Base-by-base conservation (phyloP, 225 moss, liverwort and hornwort species). In the Marchantia paleacea region DNA sequence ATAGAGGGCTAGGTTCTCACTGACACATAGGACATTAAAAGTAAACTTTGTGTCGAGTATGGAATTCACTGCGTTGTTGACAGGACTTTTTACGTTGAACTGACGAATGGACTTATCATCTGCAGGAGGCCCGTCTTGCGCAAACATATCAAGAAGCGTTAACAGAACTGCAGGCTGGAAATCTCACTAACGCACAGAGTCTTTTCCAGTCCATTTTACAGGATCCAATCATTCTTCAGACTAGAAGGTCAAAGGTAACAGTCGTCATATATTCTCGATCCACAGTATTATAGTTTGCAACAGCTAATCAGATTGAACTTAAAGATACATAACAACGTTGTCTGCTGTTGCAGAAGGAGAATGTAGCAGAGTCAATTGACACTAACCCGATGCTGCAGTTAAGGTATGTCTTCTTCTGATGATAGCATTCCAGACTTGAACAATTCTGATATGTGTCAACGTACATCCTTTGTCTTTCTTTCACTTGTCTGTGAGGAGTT, bases 311-410 rank as follows among this genome's bases (percentile, higher is more conserved):
- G 25, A 74, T 11, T 53, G 54, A 25, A 53, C 6, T 8, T 24
- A 18, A 18, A 55, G 28, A 55, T 6, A 7, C 51, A 15, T 28
- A 75, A 28, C 13, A 14, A n/a, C 51, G 0, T 16, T 29, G 77
- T 58, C 16, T 70, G 69, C 31, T 54, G 20, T 69, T 31, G 76
- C 82, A 76, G 70, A 81, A 84, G 58, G 81, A 80, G 28, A 80
- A 72, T 72, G 71, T 5, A 26, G 29, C 69, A 39, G 79, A 82
- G n/a, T 67, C 86, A 26, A 63, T 77, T 2, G 85, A 82, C 54
- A 75, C 79, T 18, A 88, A 79, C 65, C 83, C 83, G 8, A 85
- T 88, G 88, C 82, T 84, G 22, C 88, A 88, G 66, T 79, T 88
- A 16, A 84, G 86, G 84, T 84, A 19, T 14, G 79, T 80, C 50